A percentile compares a stretch with the other conserved stretches of the same genome.
phyloP scores from a whole-genome alignment of 169 alveolate species.

The Cyclospora cayetanensis region DNA sequence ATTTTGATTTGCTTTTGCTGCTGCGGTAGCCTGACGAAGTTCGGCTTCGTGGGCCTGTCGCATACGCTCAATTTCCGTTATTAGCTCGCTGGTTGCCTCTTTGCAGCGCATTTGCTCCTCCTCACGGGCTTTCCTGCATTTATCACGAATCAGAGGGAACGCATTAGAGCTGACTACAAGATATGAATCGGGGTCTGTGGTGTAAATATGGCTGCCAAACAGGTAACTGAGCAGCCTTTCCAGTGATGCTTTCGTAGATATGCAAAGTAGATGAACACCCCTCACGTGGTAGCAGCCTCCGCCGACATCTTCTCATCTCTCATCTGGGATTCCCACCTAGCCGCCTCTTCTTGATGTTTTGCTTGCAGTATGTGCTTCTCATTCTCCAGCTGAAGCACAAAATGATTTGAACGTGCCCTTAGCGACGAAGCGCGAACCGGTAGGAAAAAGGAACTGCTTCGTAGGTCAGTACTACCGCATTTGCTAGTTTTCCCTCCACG shows the following conservation, averaged over 20 bases:
- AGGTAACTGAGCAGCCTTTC: too few relatives aligned
- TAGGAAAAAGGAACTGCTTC: background rate
- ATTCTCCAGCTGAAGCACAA: background rate
- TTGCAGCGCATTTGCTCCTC: slow-evolving; percentile 14
- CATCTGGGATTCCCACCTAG: slow-evolving; percentile 12
- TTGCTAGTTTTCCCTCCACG: background rate
- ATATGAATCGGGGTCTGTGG: too few relatives aligned
- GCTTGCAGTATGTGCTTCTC: background rate
- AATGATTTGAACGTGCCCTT: background rate
- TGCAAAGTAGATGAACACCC: too few relatives aligned
- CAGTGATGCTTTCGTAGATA: too few relatives aligned
- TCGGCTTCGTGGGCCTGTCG: background rate
- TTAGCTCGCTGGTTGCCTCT: background rate
- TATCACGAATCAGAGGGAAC: too few relatives aligned
- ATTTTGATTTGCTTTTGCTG: background rate
- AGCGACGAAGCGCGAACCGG: background rate
- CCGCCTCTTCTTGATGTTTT: background rate
- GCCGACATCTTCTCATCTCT: background rate
- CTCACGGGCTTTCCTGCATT: slow-evolving; percentile 32
- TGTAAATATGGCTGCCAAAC: too few relatives aligned
- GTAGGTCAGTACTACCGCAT: background rate
- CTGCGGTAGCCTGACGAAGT: background rate
- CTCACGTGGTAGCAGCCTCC: background rate
- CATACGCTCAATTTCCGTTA: slow-evolving; percentile 27
- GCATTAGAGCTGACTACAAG: too few relatives aligned